Percentiles rank a stretch among this genome's conserved stretches.
phyloP scores from a whole-genome alignment of 2,329 filamentous ascomycete genomes.

The Nigrospora sphaerica region DNA sequence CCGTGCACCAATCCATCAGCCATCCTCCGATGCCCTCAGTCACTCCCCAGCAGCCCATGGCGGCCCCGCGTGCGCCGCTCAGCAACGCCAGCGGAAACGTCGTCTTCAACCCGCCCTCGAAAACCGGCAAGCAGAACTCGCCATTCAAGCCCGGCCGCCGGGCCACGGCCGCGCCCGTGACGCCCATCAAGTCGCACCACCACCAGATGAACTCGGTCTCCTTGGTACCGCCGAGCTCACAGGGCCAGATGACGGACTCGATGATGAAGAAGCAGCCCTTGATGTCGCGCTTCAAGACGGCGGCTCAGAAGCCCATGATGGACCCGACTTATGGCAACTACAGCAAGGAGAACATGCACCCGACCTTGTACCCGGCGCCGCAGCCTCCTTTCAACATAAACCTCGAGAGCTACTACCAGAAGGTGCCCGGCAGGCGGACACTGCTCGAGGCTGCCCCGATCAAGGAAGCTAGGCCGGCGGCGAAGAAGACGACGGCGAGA shows the following conservation, averaged over 20 bases:
- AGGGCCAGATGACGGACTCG: constrained; percentile 55
- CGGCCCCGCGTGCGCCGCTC: constrained; percentile 37
- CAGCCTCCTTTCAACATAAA: constrained; percentile 34
- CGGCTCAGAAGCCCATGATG: constrained; percentile 43
- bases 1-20: constrained; percentile 39
- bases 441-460: constrained; percentile 68
- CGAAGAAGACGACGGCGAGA: constrained; percentile 68
- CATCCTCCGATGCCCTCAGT: constrained; percentile 47
- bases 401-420: constrained; percentile 46
- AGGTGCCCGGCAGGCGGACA: constrained; percentile 49
- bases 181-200: constrained; percentile 48
- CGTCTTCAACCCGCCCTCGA: constrained; percentile 54
- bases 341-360: constrained; percentile 52
- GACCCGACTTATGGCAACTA: constrained; percentile 27
- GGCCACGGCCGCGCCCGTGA: constrained; percentile 50
- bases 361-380: constrained; percentile 40
- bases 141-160: constrained; percentile 58
- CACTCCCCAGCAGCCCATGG: constrained; percentile 31
- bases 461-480: constrained; percentile 58
- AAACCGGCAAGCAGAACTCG: constrained; percentile 50
- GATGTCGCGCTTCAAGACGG: constrained; percentile 53
- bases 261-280: constrained; percentile 58
- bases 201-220: constrained; percentile 60
- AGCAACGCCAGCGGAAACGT: constrained; percentile 53
- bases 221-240: constrained; percentile 56